A percentile compares a stretch with the other conserved stretches of the same genome.
These are phyloP conservation scores for Prunus kanzakura DNA, from an alignment of 306 rosid genomes.

Conservation along the genomic window DNA sequence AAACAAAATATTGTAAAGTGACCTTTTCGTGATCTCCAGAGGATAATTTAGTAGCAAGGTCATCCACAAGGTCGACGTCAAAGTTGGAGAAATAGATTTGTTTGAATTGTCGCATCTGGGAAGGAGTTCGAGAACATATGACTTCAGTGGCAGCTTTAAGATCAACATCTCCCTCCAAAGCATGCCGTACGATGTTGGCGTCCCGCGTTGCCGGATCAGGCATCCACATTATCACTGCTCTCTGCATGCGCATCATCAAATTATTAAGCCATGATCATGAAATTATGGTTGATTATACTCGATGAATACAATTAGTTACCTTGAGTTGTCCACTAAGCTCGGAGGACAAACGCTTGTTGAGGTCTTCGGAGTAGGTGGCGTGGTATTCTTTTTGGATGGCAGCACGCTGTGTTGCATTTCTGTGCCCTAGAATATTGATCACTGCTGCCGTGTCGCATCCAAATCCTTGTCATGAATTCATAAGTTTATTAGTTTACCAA, in stretches of 20 bases:
- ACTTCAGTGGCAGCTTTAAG: conserved; percentile 73
- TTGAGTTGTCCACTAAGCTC: conserved; percentile 71
- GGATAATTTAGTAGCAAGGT: conserved; percentile 41
- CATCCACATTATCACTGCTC: conserved; percentile 72
- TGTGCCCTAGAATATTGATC: conserved; percentile 65
- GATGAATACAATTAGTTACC: conserved; percentile 28
- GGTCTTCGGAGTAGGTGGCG: conserved; percentile 56
- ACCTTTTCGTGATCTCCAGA: conserved; percentile 69
- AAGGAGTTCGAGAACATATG: conserved; percentile 68
- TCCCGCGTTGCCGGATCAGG: conserved; percentile 79
- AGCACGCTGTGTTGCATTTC: conserved; percentile 63
- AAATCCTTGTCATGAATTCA: conserved; percentile 41
- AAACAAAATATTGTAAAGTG: not conserved
- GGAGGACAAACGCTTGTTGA: conserved; percentile 54
- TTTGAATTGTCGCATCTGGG: conserved; percentile 68
- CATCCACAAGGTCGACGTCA: conserved; percentile 48
- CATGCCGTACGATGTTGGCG: conserved; percentile 45
- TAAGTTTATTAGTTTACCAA: not conserved
- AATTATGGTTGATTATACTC: not conserved
- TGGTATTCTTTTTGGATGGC: conserved; percentile 68
- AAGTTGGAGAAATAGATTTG: conserved; percentile 55
- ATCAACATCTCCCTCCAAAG: conserved; percentile 28
- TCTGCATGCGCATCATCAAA: conserved; percentile 32
- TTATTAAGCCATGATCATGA: not conserved
- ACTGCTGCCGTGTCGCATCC: conserved; percentile 73